Percentiles rank a stretch among this genome's conserved stretches.
Evolutionary conservation across 805 yeast species (phyloP).

Genomic region (Yarrowia phangngaensis): DNA sequence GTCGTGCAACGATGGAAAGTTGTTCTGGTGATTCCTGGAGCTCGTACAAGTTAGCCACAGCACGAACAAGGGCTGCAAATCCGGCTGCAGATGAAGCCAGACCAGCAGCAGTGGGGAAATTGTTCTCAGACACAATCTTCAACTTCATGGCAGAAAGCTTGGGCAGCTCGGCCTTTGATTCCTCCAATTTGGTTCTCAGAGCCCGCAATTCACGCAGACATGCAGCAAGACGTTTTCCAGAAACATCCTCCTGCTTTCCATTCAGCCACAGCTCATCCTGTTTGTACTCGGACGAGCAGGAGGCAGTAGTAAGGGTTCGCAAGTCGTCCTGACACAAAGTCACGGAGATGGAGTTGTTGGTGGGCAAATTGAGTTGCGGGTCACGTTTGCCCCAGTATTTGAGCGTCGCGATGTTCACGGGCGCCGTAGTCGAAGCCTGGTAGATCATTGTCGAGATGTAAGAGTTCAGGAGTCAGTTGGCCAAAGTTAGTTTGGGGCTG

Average conservation of each 20-base stretch:
- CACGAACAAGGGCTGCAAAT: constrained; percentile 87
- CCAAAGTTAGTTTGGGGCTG: too few species aligned
- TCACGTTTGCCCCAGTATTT: constrained; percentile 99
- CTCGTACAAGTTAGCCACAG: constrained; percentile 80
- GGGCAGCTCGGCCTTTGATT: constrained; percentile 44
- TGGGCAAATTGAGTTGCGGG: constrained; percentile 80
- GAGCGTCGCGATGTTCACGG: constrained; percentile 96
- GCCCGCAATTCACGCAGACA: constrained; percentile 72
- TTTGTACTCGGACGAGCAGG: constrained; percentile 54
- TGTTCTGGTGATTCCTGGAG: constrained; percentile 84
- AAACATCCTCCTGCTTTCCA: constrained; percentile 72
- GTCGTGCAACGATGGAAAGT: constrained; percentile 89
- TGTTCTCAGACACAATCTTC: constrained; percentile 86
- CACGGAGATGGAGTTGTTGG: constrained; percentile 93
- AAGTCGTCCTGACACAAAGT: constrained; percentile 88
- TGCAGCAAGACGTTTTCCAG: constrained; percentile 49
- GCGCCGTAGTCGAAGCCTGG: constrained; percentile 86
- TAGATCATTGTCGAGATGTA: constrained; percentile 47
- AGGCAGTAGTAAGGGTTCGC: constrained; percentile 86
- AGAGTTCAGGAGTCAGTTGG: too few species aligned
- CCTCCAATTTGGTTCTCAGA: constrained; percentile 62
- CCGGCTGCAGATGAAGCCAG: constrained; percentile 98
- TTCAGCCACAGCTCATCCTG: constrained; percentile 79
- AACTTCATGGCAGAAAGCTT: constrained; percentile 56
- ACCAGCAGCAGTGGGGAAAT: constrained; percentile 99